Evolutionary conservation across 306 rosid species (phyloP).

Genomic region (Canavalia gladiata): DNA sequence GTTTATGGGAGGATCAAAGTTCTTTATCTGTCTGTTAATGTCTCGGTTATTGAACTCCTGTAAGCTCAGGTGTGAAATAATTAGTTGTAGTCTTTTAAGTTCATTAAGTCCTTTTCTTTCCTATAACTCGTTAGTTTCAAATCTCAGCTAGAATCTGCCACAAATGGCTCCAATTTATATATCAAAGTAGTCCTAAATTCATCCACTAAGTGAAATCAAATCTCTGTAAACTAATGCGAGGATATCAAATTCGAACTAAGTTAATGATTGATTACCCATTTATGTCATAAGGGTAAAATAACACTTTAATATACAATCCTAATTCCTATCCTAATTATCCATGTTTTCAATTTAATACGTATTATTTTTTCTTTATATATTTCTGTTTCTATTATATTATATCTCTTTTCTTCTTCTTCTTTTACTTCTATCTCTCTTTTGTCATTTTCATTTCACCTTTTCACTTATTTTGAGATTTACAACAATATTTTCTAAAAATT

Average conservation of each 20-base stretch:
- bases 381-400: too few relatives aligned
- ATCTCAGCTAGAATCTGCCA: background rate
- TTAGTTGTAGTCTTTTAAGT: background rate
- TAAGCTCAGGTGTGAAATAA: slow-evolving; percentile 23
- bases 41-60: slow-evolving; percentile 8
- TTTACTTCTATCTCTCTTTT: too few relatives aligned
- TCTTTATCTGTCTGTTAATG: background rate
- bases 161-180: background rate
- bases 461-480: too few relatives aligned
- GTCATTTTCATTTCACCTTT: too few relatives aligned
- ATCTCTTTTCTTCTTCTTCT: too few relatives aligned
- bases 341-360: too few relatives aligned
- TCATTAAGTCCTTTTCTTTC: too few relatives aligned
- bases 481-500: background rate
- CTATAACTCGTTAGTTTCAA: background rate
- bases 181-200: background rate
- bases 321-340: too few relatives aligned
- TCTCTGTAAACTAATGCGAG: background rate
- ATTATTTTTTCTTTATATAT: too few relatives aligned
- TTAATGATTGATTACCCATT: background rate
- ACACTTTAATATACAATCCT: too few relatives aligned
- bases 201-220: background rate
- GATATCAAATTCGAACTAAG: background rate
- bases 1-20: slow-evolving; percentile 10
- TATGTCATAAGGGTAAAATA: too few relatives aligned